Base-by-base conservation (phyloP, 2,329 filamentous ascomycete species). In the Leptographium wingfieldii region DNA sequence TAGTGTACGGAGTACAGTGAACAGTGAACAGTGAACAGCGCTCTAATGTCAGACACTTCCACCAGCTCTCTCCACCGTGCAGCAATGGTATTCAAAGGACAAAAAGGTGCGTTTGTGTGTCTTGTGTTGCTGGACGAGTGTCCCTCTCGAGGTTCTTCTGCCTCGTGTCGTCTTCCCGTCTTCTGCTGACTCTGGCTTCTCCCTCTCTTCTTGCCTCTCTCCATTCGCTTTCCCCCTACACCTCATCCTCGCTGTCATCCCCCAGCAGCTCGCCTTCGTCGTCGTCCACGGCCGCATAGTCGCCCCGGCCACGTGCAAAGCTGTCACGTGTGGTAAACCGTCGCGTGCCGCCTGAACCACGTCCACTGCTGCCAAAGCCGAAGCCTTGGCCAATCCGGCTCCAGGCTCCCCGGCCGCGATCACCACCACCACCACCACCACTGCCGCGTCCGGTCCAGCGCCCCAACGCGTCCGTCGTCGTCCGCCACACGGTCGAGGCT, bases 231-330 rank as follows among this genome's bases (percentile, higher is more conserved):
- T 40, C 33, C 55, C 6, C 27, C 22, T 59, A 85, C 56, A 86
- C 88, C 63, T 96, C 92, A 69, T 96, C 91, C 65, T 96, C 92
- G 66, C 90, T 91, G 62, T 95, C 92, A 66, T 96, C 92, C 0
- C 94, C 94, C 43, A 99, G 75, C 66, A 99, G 76, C 76, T 97
- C 92, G 56, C 92, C 92, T 71, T 97, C 94, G 69, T 97, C 94
- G 57, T 94, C 88, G 67, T 95, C 91, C 57, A 96, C 90, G 67
- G 87, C 81, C 19, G 86, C 83, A 71, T 97, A 97, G 71, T 96
- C 90, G n/a, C 88, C 86, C 60, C 89, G 82, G 1, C 90, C 87
- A 60, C 91, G 82, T 5, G 91, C 88, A 73, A 99, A 99, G 63
- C 89, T 92, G 68, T 89, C 88, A 61, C 95, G 79, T 56, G 89